Evolutionary conservation across 352 stramenopile genomes (phyloP), one percentile per base, ranked within the genome.

Genomic region (Phytopythium sindhum): DNA sequence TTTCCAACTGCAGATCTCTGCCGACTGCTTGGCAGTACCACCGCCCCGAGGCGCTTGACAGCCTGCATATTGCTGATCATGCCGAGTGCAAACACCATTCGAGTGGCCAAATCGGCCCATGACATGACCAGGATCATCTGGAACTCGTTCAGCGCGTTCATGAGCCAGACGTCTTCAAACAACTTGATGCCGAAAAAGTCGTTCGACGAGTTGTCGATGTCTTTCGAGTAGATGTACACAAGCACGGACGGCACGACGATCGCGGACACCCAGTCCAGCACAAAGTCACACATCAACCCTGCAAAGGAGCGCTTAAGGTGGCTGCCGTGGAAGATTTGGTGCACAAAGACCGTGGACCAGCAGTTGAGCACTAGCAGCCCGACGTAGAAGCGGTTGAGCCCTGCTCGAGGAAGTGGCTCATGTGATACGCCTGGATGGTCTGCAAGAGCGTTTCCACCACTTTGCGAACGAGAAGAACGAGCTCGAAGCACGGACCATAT

Each of bases 381-480:
- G 2, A 75, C 72, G 48, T 75, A 77, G 15, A 78, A 70, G 14
- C 74, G 66, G n/a, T 82, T 74, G 12, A 82, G 56, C 62, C 69
- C 77, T 14, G 70, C 23, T n/a, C 64, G 65, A 23, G 69, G 17
- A 69, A 64, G 23, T 29, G 50, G 52, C 72, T 80, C 61, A 82
- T 69, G 0, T 67, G 65, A 12, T 72, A 69, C 15, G 69, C 69
- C 54, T 82, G 66, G 39, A 47, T 50, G 2, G 66, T 69, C 33
- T 78, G 69, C 26, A 77, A 19, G 6, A 69, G 29, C 4, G 69
- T 74, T 44, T 75, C 69, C 0, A 74, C 29, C 2, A 69, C 61
- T 61, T 80, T 72, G 4, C 72, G 72, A 24, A 51, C 28, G 17
- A 82, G 33, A n/a, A 78, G 63, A 17, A 80, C 35, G 10, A 69